Percentiles rank a stretch among this genome's conserved stretches.
These are phyloP conservation scores for Przewalskia tangutica DNA, from an alignment of 257 asterid species.

Conservation along the genomic window DNA sequence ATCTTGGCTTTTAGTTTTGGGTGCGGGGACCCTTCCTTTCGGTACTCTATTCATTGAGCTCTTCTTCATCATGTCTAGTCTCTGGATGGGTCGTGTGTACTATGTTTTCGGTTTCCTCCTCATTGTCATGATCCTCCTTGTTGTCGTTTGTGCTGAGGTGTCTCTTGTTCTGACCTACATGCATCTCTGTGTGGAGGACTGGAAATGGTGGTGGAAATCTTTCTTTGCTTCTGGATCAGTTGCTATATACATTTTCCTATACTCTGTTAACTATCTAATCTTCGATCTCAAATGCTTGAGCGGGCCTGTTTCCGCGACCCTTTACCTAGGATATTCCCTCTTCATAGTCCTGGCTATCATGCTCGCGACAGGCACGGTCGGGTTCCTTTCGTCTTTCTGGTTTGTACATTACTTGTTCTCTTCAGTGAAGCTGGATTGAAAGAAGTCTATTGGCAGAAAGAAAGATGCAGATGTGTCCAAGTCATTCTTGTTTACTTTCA, in stretches of 20 bases:
- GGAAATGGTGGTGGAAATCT: slow-evolving; percentile 98
- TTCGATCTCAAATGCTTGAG: slow-evolving; percentile 78
- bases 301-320: slow-evolving; percentile 79
- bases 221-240: slow-evolving; percentile 87
- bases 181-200: slow-evolving; percentile 90
- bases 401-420: slow-evolving; percentile 86
- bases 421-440: slow-evolving; percentile 75
- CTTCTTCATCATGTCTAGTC: slow-evolving; percentile 84
- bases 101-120: slow-evolving; percentile 79
- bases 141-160: slow-evolving; percentile 84
- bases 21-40: slow-evolving; percentile 93
- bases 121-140: slow-evolving; percentile 52
- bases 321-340: slow-evolving; percentile 74
- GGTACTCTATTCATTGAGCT: slow-evolving; percentile 94
- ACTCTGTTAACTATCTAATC: slow-evolving; percentile 56
- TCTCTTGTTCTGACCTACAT: slow-evolving; percentile 81
- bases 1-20: slow-evolving; percentile 79
- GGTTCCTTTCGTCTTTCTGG: slow-evolving; percentile 83
- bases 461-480: slow-evolving; percentile 5
- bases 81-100: slow-evolving; percentile 89
- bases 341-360: slow-evolving; percentile 73
- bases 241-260: slow-evolving; percentile 63
- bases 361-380: slow-evolving; percentile 87
- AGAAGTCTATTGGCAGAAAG: not conserved
- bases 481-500: slow-evolving; percentile 16